A percentile compares a stretch with the other conserved stretches of the same genome.
phyloP scores from a whole-genome alignment of 805 yeast genomes.

The Kuraishia floccosa region DNA sequence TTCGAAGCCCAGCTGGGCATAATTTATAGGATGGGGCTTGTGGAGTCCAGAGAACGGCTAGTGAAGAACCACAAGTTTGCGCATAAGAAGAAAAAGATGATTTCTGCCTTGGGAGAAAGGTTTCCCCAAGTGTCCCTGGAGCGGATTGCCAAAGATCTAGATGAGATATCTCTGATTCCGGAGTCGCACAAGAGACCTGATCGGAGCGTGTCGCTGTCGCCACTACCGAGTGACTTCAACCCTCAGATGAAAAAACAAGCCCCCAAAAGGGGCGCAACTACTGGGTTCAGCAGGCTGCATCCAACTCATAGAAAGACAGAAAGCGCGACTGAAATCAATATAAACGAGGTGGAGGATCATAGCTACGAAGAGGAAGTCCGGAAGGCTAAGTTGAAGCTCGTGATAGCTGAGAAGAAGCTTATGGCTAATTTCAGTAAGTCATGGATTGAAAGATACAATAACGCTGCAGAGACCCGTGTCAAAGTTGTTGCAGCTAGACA shows the following conservation, averaged over 20 bases:
- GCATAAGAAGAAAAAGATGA: not conserved
- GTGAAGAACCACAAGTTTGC: conserved; percentile 19
- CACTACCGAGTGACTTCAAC: too few relatives aligned
- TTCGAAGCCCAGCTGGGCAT: conserved; percentile 49
- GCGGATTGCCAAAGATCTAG: too few relatives aligned
- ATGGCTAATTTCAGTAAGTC: conserved; percentile 16
- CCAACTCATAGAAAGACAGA: not conserved
- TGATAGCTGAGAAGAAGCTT: conserved; percentile 14
- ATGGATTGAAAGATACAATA: conserved; percentile 16
- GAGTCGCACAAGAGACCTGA: not conserved
- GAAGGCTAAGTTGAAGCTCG: conserved; percentile 7
- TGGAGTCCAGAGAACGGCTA: conserved; percentile 43
- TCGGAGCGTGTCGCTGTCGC: not conserved
- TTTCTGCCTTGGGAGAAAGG: not conserved
- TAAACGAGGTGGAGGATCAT: conserved; percentile 10
- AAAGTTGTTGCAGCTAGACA: conserved; percentile 1
- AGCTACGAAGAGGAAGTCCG: conserved; percentile 11
- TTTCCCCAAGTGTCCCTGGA: not conserved
- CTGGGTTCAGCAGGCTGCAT: not conserved
- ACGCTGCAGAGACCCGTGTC: conserved; percentile 4
- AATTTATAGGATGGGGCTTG: conserved; percentile 42
- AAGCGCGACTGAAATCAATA: not conserved
- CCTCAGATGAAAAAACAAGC: not conserved
- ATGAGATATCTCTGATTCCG: not conserved
- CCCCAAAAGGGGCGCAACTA: not conserved